phyloP scores from a whole-genome alignment of 768 basidiomycete species.

The Hemileccinum rubropunctum region DNA sequence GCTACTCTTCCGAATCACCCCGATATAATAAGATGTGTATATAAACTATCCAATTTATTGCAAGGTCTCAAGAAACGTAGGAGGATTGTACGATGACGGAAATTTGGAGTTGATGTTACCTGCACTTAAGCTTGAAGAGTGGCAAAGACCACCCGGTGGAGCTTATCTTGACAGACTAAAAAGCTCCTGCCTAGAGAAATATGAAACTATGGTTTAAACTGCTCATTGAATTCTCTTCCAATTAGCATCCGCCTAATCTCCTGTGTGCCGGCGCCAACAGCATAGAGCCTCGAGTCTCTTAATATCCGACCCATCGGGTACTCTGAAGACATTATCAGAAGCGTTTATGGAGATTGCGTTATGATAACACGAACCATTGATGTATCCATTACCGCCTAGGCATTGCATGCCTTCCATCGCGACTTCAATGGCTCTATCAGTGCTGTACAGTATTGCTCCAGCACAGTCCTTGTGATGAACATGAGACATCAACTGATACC shows the following conservation, averaged over 20 bases:
- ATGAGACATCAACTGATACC: constrained; percentile 4
- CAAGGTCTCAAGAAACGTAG: too few relatives aligned
- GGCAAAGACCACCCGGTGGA: too few relatives aligned
- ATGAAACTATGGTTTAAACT: constrained; percentile 37
- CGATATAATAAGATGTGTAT: background rate
- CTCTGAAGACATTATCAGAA: constrained; percentile 45
- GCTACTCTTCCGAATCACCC: background rate
- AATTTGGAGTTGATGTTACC: too few relatives aligned
- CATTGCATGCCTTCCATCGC: constrained; percentile 92
- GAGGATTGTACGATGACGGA: too few relatives aligned
- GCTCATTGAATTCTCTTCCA: constrained; percentile 86
- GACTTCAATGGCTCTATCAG: constrained; percentile 89
- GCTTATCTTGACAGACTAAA: background rate
- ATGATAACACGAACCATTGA: constrained; percentile 61
- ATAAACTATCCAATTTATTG: too few relatives aligned
- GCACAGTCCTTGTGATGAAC: constrained; percentile 77
- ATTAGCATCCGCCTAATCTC: constrained; percentile 94
- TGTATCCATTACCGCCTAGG: constrained; percentile 93
- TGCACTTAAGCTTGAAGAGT: too few relatives aligned
- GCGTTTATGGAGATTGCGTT: background rate
- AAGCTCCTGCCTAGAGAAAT: background rate
- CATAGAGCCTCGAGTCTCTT: constrained; percentile 84
- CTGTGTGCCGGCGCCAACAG: constrained; percentile 96
- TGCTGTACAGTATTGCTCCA: constrained; percentile 90
- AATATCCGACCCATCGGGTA: constrained; percentile 88